phyloP scores from a whole-genome alignment of 345 rosid genomes.

The Kandelia obovata region DNA sequence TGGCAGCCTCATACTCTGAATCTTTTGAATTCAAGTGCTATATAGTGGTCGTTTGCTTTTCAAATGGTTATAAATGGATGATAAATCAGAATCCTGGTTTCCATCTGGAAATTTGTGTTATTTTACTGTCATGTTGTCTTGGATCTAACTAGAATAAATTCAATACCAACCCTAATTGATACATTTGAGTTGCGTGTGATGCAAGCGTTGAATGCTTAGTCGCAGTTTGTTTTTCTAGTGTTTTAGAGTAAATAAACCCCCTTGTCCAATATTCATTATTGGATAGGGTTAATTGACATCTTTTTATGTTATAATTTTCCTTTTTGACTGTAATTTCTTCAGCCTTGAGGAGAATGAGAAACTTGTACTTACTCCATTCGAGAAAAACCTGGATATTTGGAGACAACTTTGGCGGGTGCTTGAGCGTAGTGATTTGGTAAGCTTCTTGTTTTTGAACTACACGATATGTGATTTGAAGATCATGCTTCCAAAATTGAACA shows the following conservation, averaged over 20 bases:
- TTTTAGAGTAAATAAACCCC: background rate
- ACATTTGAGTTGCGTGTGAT: no score
- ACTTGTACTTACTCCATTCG: constrained; percentile 91
- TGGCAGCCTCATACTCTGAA: no score
- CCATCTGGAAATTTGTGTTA: no score
- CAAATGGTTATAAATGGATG: no score
- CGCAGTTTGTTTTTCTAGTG: no score
- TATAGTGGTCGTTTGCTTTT: no score
- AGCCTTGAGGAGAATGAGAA: constrained; percentile 96
- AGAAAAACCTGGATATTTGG: constrained; percentile 97
- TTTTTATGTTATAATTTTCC: background rate
- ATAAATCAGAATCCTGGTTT: no score
- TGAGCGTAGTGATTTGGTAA: constrained; percentile 94
- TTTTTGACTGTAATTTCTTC: constrained; percentile 22
- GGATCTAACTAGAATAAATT: no score
- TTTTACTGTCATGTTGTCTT: no score
- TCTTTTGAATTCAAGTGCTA: no score
- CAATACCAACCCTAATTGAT: no score
- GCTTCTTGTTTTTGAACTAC: constrained; percentile 8
- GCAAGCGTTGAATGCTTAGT: no score
- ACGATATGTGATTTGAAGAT: background rate
- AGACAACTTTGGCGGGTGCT: constrained; percentile 99
- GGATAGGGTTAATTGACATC: background rate
- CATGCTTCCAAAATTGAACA: background rate
- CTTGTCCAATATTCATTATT: background rate